Evolutionary conservation across 1,284 basidiomycete genomes (phyloP).

Genomic region (Sphagnurus paluster): DNA sequence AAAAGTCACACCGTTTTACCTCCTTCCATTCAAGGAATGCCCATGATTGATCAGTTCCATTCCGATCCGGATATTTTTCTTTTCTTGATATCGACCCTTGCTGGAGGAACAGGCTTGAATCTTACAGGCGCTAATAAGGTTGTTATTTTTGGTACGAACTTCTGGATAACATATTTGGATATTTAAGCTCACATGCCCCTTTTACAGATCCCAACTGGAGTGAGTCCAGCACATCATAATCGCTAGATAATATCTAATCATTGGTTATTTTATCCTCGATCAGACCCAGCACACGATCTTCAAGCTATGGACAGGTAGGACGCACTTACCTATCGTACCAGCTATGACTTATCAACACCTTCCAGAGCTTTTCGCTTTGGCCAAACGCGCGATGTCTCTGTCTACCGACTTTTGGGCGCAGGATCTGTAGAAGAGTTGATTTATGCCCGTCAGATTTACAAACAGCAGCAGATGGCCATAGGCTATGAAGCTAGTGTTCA

Average conservation of each 20-base stretch:
- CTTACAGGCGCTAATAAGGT: slow-evolving; percentile 81
- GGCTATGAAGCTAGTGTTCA: slow-evolving; percentile 82
- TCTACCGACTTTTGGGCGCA: slow-evolving; percentile 82
- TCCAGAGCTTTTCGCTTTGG: slow-evolving; percentile 80
- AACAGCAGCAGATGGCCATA: slow-evolving; percentile 88
- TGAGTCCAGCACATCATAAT: slow-evolving; percentile 34
- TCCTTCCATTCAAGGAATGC: slow-evolving; percentile 58
- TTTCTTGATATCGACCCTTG: slow-evolving; percentile 79
- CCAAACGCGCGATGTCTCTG: slow-evolving; percentile 83
- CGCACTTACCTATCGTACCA: neutral
- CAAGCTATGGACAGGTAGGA: slow-evolving; percentile 82
- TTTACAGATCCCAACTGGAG: slow-evolving; percentile 86
- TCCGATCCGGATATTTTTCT: slow-evolving; percentile 71
- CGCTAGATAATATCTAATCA: neutral
- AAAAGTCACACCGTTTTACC: neutral
- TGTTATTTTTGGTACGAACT: slow-evolving; percentile 73
- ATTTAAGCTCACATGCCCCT: slow-evolving; percentile 3
- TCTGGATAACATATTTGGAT: neutral
- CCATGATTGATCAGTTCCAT: slow-evolving; percentile 80
- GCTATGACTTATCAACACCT: neutral
- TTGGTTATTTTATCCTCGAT: neutral
- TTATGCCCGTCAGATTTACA: slow-evolving; percentile 85
- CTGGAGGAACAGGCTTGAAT: slow-evolving; percentile 77
- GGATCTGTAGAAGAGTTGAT: slow-evolving; percentile 87
- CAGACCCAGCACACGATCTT: slow-evolving; percentile 84